These are phyloP conservation scores for Tylopilus sp. DNA, from an alignment of 768 basidiomycete genomes.

Conservation along the genomic window DNA sequence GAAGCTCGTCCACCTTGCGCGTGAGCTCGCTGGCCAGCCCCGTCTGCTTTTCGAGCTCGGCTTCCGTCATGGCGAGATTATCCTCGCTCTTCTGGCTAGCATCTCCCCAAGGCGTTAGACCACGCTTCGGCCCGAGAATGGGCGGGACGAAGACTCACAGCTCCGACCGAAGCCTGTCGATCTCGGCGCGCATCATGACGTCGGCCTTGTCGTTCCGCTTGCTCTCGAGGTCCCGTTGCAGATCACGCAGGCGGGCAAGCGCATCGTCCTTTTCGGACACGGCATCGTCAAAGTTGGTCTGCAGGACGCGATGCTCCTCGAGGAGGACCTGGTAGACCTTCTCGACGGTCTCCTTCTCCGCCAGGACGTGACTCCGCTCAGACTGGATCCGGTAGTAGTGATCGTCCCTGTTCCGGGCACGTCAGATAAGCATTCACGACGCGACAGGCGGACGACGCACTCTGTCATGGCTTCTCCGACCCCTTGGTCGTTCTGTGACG, in stretches of 20 bases:
- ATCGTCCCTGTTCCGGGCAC: constrained; percentile 59
- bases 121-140: not conserved
- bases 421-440: constrained; percentile 5
- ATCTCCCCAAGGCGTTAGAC: constrained; percentile 31
- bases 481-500: constrained; percentile 45
- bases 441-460: constrained; percentile 41
- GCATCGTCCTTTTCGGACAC: constrained; percentile 79
- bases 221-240: constrained; percentile 55
- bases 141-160: constrained; percentile 56
- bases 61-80: constrained; percentile 76
- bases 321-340: constrained; percentile 73
- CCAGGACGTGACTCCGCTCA: constrained; percentile 69
- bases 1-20: constrained; percentile 78
- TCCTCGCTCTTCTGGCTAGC: constrained; percentile 92
- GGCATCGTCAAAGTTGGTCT: constrained; percentile 74
- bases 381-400: constrained; percentile 86
- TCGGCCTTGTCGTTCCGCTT: constrained; percentile 70
- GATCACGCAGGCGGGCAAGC: constrained; percentile 55
- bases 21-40: constrained; percentile 67
- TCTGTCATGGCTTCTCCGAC: constrained; percentile 72
- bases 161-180: constrained; percentile 76
- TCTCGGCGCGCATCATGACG: constrained; percentile 72
- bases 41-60: constrained; percentile 80
- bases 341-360: constrained; percentile 85
- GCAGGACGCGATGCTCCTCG: constrained; percentile 71